Percentiles rank a stretch among this genome's conserved stretches.
These are phyloP conservation scores for Globisporangium perplexum DNA, from an alignment of 352 stramenopile species.

Conservation along the genomic window DNA sequence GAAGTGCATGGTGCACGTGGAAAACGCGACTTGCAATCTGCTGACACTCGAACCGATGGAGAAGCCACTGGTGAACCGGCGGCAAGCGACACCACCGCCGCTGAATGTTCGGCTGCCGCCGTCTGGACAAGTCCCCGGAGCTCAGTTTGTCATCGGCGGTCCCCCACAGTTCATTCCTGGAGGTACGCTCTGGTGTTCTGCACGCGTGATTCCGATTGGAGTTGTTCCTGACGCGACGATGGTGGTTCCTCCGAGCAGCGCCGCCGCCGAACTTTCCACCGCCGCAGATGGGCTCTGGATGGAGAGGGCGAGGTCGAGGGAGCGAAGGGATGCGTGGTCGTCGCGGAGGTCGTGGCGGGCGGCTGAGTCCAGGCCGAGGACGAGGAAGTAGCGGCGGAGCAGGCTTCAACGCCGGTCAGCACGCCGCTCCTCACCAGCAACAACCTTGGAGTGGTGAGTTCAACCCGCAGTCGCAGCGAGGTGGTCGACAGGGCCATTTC, in stretches of 20 bases:
- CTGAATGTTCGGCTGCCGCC: conserved; percentile 8
- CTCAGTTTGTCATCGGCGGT: conserved; percentile 7
- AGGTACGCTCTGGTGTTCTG: neutral
- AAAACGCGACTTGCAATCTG: conserved; percentile 72
- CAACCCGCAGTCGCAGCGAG: neutral
- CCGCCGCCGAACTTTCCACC: conserved; percentile 7
- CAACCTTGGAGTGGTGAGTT: conserved; percentile 1
- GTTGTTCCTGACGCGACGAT: neutral
- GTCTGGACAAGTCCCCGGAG: neutral
- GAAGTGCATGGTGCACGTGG: conserved; percentile 80
- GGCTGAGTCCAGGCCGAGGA: conserved; percentile 24
- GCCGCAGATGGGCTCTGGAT: conserved; percentile 15
- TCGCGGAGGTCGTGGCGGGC: conserved; percentile 24
- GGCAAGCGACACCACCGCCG: conserved; percentile 5
- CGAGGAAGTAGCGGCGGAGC: conserved; percentile 5
- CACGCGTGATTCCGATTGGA: too few relatives aligned
- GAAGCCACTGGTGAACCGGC: conserved; percentile 16
- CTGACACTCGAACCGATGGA: conserved; percentile 61
- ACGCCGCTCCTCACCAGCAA: conserved; percentile 1
- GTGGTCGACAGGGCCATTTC: neutral
- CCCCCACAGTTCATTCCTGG: conserved; percentile 11
- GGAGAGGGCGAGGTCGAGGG: conserved; percentile 31
- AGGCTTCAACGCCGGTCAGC: neutral
- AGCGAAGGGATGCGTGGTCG: conserved; percentile 21
- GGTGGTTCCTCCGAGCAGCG: neutral